These are phyloP conservation scores for Collybia mongolica DNA, from an alignment of 768 basidiomycete genomes.

Conservation along the genomic window DNA sequence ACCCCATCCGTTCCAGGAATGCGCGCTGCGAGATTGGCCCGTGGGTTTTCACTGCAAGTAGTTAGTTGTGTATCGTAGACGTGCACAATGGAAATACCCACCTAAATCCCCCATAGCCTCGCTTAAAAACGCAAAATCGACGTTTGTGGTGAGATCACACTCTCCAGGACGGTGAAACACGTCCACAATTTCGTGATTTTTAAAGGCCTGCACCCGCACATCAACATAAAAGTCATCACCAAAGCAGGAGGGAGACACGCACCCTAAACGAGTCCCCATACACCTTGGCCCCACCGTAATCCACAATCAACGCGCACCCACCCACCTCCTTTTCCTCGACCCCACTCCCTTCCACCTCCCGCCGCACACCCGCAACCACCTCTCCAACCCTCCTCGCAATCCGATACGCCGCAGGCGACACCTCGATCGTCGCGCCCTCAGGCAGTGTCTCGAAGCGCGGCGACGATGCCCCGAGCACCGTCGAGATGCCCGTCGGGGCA, in stretches of 20 bases:
- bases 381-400: conserved; percentile 68
- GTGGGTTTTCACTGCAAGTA: conserved; percentile 44
- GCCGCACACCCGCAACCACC: conserved; percentile 36
- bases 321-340: conserved; percentile 17
- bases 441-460: conserved; percentile 69
- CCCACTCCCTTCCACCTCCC: too few species aligned
- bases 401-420: conserved; percentile 70
- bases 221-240: neutral
- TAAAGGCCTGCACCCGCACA: conserved; percentile 69
- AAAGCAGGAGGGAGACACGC: conserved; percentile 30
- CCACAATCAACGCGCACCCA: conserved; percentile 77
- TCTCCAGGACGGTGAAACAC: conserved; percentile 83
- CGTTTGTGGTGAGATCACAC: conserved; percentile 94
- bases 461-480: conserved; percentile 64
- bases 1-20: conserved; percentile 81
- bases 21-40: conserved; percentile 74
- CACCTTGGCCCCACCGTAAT: conserved; percentile 79
- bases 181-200: conserved; percentile 80
- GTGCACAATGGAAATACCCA: neutral
- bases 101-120: conserved; percentile 73
- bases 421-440: conserved; percentile 74
- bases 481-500: conserved; percentile 43
- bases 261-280: conserved; percentile 82
- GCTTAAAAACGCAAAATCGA: conserved; percentile 87
- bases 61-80: neutral